These are phyloP conservation scores for Crithidia bombi DNA, from an alignment of 208 protist species.

Conservation along the genomic window DNA sequence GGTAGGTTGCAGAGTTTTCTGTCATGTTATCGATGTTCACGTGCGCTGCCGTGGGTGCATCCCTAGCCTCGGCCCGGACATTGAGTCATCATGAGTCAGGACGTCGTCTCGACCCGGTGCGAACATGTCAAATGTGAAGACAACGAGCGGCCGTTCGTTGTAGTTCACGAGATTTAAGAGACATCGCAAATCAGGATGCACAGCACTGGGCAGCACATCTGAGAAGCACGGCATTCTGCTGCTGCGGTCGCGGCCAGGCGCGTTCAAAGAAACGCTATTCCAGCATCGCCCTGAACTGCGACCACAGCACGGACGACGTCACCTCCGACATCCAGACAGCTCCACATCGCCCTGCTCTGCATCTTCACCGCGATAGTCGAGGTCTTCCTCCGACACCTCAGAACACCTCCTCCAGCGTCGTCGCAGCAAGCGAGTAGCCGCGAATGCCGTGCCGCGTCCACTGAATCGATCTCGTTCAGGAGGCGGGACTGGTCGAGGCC, in stretches of 20 bases:
- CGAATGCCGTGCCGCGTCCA: constrained; percentile 6
- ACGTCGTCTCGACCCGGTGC: neutral
- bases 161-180: constrained; percentile 64
- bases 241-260: constrained; percentile 58
- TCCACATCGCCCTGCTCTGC: constrained; percentile 21
- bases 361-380: neutral
- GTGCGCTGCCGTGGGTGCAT: neutral
- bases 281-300: constrained; percentile 68
- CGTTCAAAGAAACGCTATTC: constrained; percentile 55
- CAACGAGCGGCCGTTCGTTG: constrained; percentile 13
- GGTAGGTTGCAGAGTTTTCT: neutral
- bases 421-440: constrained; percentile 10
- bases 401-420: constrained; percentile 15
- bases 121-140: constrained; percentile 5
- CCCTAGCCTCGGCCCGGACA: constrained; percentile 9
- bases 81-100: neutral
- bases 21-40: neutral
- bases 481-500: constrained; percentile 5
- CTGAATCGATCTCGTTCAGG: constrained; percentile 10
- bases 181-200: constrained; percentile 76
- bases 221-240: constrained; percentile 53
- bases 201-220: constrained; percentile 70
- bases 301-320: constrained; percentile 16
- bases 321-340: constrained; percentile 27
- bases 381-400: constrained; percentile 17